These are phyloP conservation scores for Podospora appendiculata DNA, from an alignment of 495 filamentous ascomycete species.

Conservation along the genomic window DNA sequence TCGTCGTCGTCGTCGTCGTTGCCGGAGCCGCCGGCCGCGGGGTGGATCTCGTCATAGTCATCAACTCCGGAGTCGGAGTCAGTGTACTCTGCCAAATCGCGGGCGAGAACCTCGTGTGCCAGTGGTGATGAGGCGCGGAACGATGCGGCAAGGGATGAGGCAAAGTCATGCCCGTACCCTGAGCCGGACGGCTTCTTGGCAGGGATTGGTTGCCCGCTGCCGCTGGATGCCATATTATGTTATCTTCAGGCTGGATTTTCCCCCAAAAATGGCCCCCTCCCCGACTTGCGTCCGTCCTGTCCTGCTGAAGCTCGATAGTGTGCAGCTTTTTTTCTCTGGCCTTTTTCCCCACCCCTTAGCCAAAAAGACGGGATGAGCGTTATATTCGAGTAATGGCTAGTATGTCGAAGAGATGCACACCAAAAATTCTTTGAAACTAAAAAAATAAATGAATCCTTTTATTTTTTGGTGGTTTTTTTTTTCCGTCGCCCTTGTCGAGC, in stretches of 20 bases:
- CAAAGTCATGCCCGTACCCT: slow-evolving; percentile 1
- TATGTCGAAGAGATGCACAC: too few relatives aligned
- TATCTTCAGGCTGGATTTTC: neutral
- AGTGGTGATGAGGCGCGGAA: slow-evolving; percentile 54
- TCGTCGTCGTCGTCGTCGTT: slow-evolving; percentile 17
- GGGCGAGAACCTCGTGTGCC: slow-evolving; percentile 60
- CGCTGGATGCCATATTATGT: neutral
- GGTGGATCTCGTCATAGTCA: neutral
- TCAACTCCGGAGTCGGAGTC: slow-evolving; percentile 44
- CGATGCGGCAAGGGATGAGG: slow-evolving; percentile 20
- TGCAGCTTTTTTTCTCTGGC: too few relatives aligned
- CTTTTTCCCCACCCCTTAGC: too few relatives aligned
- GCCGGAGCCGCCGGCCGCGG: neutral
- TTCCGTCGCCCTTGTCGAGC: too few relatives aligned
- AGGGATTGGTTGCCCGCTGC: neutral
- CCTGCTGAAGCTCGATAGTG: too few relatives aligned
- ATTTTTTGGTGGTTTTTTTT: too few relatives aligned
- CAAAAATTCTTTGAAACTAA: too few relatives aligned
- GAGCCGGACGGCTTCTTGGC: neutral
- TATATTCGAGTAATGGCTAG: too few relatives aligned
- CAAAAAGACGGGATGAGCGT: too few relatives aligned
- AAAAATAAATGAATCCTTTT: too few relatives aligned
- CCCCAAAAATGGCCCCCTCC: neutral
- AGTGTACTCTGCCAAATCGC: slow-evolving; percentile 55
- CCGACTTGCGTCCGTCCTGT: too few relatives aligned